Evolutionary conservation across 2,329 filamentous ascomycete species (phyloP), one percentile per base, ranked within the genome.

Genomic region (Lasiodiplodia theobromae): DNA sequence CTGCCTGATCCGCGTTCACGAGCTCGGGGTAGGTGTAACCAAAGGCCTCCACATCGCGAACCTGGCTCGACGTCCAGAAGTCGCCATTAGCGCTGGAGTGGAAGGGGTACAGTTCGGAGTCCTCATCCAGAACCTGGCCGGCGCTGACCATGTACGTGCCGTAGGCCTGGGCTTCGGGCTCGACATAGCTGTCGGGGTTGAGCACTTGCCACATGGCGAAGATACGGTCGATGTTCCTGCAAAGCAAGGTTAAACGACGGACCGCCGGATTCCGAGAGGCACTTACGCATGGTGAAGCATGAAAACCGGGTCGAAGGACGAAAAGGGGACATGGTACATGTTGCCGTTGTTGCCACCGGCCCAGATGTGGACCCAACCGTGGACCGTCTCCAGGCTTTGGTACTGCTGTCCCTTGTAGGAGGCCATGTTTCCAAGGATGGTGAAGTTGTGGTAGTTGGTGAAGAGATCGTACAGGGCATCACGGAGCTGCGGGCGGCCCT

Each of bases 231-330:
- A 93, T 86, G 78, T 92, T 94, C 71, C 84, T 82, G 47, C 58
- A 31, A 63, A 21, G 8, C 8, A 34, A 11, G 4, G 21, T 63
- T 12, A 63, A 71, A n/a, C 44, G 2, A 10, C 0, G n/a, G 44
- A 64, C 5, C 18, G 47, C 12, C 6, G 18, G 25, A 18, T 14
- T 3, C 14, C 14, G 14, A 69, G 28, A 60, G 31, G 14, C 34
- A 16, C 80, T 69, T 71, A 82, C 81, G 78, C 73, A 73, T 95
- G 92, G 74, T 95, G 92, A 10, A 95, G 80, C 80, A 91, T 92
- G 79, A 95, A 94, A 14, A 92, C 81, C 0, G 92, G 92, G 75
- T 96, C 93, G 75, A 93, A 96, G 0, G 91, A 87, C 1, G 92
- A 91, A 72, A 91, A 91, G 89, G 88, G 77, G 87, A 91, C 52